Evolutionary conservation across 129 eudicot genomes (phyloP).

Genomic region (Deinandra increscens): DNA sequence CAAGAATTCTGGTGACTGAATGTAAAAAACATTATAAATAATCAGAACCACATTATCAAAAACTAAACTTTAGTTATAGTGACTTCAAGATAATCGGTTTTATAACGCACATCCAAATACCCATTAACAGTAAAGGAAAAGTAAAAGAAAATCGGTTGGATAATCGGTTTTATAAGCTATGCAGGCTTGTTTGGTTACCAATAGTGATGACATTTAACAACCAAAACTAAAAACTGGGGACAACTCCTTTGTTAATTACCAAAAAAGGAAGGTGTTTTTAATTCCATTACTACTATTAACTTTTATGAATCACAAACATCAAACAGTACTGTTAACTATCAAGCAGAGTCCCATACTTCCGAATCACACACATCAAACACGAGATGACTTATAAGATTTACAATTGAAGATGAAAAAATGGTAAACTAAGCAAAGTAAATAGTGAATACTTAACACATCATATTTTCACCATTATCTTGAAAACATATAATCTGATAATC

Average conservation of each 20-base stretch:
- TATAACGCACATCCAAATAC: background rate
- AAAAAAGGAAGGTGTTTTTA: background rate
- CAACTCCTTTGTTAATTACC: background rate
- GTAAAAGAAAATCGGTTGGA: no score
- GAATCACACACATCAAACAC: conserved; percentile 22
- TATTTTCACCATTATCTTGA: conserved; percentile 12
- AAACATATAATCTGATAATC: background rate
- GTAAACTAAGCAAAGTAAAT: no score
- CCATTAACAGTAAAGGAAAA: no score
- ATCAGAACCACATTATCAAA: background rate
- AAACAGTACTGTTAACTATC: conserved; percentile 12
- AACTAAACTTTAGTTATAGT: background rate
- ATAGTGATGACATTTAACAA: no score
- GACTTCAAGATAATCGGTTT: no score
- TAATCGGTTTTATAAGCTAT: background rate
- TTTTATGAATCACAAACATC: conserved; percentile 22
- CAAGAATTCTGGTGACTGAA: conserved; percentile 64
- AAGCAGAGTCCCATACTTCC: conserved; percentile 14
- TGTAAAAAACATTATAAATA: conserved; percentile 1
- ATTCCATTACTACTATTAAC: background rate
- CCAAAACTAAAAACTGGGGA: no score
- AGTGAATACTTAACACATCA: no score
- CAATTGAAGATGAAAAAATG: background rate
- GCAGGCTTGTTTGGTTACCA: background rate
- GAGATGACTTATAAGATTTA: conserved; percentile 3